A percentile compares a stretch with the other conserved stretches of the same genome.
Conservation (phyloP, 495 filamentous ascomycete genomes). For the Penicillium cataractarum region DNA sequence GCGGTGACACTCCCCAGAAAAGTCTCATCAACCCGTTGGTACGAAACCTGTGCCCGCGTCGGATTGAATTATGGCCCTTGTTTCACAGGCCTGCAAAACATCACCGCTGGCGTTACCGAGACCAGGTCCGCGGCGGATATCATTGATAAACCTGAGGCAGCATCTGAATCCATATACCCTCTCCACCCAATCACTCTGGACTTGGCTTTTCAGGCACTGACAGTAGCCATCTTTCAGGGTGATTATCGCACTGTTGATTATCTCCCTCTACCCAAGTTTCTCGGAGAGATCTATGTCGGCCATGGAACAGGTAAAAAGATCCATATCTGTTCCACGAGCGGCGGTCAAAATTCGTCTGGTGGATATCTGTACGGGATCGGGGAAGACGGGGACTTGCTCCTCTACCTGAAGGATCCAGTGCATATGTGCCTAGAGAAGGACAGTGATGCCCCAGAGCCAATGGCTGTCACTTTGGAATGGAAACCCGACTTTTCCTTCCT, state of each 20-base stretch:
- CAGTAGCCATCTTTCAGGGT: not conserved
- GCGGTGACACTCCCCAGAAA: not conserved
- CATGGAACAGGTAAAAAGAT: not conserved
- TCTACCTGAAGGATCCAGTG: not conserved
- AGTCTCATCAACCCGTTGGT: constrained; percentile 33
- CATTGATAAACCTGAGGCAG: not conserved
- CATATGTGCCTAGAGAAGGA: not conserved
- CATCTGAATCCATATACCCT: constrained; percentile 19
- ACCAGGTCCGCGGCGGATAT: not conserved
- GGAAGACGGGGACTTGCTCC: not conserved
- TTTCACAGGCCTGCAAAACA: constrained; percentile 31
- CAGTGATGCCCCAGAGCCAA: not conserved
- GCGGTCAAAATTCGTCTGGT: not conserved
- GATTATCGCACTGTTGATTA: not conserved
- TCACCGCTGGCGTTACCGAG: constrained; percentile 21
- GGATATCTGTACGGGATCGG: not conserved
- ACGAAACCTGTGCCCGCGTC: constrained; percentile 31
- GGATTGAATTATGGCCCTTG: constrained; percentile 44
- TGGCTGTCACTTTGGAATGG: not conserved
- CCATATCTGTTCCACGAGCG: not conserved
- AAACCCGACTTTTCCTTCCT: not conserved
- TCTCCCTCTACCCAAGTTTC: not conserved
- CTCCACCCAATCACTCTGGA: constrained; percentile 52
- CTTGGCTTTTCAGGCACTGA: constrained; percentile 5
- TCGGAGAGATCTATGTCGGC: constrained; percentile 13